Evolutionary conservation across 805 yeast species (phyloP).

Genomic region (Groenewaldozyma tartarivorans): DNA sequence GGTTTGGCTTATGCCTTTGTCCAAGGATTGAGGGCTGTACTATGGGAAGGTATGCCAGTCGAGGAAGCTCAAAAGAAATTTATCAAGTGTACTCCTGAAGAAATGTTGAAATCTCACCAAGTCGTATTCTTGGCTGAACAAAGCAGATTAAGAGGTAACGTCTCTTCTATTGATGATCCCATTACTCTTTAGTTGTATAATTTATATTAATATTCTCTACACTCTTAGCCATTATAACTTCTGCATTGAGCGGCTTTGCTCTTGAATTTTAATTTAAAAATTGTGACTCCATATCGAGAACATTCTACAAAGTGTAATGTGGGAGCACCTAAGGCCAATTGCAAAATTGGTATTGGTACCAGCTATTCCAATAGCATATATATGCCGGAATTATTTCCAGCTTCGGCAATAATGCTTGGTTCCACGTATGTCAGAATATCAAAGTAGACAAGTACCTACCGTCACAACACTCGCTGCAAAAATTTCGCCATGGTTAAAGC

Average conservation of each 20-base stretch:
- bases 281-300: too few species aligned
- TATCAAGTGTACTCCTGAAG: constrained; percentile 20
- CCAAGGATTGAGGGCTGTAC: constrained; percentile 13
- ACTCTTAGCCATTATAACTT: background rate
- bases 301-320: too few species aligned
- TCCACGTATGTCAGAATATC: too few species aligned
- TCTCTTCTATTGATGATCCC: constrained; percentile 3
- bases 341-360: too few species aligned
- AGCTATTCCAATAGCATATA: too few species aligned
- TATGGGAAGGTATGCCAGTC: constrained; percentile 9
- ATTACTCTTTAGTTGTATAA: background rate
- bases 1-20: constrained; percentile 22
- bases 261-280: too few species aligned
- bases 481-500: too few species aligned
- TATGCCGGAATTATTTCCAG: too few species aligned
- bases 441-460: too few species aligned
- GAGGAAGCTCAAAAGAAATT: constrained; percentile 14
- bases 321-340: too few species aligned
- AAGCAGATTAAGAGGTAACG: constrained; percentile 11
- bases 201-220: background rate
- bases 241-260: background rate
- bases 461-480: too few species aligned
- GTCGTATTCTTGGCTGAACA: constrained; percentile 22
- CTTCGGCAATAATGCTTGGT: too few species aligned
- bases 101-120: constrained; percentile 16